These are phyloP conservation scores for Backusella morwellensis DNA, from an alignment of 192 early-diverging fungal species.

Conservation along the genomic window DNA sequence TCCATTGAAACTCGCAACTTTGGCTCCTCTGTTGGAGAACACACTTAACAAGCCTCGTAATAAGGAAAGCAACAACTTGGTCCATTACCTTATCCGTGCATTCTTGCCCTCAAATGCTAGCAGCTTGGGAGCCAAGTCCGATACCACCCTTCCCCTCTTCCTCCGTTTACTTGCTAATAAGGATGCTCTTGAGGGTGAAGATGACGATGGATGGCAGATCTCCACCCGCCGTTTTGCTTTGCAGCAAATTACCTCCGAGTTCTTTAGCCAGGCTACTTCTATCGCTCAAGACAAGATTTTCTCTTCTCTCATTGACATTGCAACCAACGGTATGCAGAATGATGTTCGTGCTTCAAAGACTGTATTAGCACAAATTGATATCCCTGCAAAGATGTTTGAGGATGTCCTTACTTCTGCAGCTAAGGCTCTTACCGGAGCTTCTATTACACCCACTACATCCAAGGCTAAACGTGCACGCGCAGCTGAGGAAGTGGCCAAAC, in stretches of 20 bases:
- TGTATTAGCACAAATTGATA: slow-evolving; percentile 39
- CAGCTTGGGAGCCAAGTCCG: slow-evolving; percentile 48
- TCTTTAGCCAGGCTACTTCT: slow-evolving; percentile 37
- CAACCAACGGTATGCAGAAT: slow-evolving; percentile 48
- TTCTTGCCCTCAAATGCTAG: slow-evolving; percentile 47
- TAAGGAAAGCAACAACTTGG: slow-evolving; percentile 26
- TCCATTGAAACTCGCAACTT: slow-evolving; percentile 54
- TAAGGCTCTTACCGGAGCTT: neutral
- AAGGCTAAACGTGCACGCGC: slow-evolving; percentile 18
- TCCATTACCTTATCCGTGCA: slow-evolving; percentile 50
- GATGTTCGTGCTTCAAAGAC: slow-evolving; percentile 46
- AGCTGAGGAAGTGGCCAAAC: neutral
- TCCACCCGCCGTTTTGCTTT: slow-evolving; percentile 48
- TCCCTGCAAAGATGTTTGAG: slow-evolving; percentile 30
- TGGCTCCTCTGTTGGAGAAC: slow-evolving; percentile 58
- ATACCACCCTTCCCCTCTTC: slow-evolving; percentile 48
- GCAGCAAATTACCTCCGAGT: slow-evolving; percentile 37
- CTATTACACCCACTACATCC: neutral
- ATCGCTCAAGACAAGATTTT: slow-evolving; percentile 50
- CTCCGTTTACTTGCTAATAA: slow-evolving; percentile 47
- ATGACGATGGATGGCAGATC: slow-evolving; percentile 42
- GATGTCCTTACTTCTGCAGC: neutral
- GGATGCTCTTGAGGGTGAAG: slow-evolving; percentile 29
- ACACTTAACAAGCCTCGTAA: slow-evolving; percentile 41
- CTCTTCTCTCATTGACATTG: slow-evolving; percentile 46